Evolutionary conservation across 2,329 filamentous ascomycete genomes (phyloP), one percentile per base, ranked within the genome.

Genomic region (Rachicladosporium sp.): DNA sequence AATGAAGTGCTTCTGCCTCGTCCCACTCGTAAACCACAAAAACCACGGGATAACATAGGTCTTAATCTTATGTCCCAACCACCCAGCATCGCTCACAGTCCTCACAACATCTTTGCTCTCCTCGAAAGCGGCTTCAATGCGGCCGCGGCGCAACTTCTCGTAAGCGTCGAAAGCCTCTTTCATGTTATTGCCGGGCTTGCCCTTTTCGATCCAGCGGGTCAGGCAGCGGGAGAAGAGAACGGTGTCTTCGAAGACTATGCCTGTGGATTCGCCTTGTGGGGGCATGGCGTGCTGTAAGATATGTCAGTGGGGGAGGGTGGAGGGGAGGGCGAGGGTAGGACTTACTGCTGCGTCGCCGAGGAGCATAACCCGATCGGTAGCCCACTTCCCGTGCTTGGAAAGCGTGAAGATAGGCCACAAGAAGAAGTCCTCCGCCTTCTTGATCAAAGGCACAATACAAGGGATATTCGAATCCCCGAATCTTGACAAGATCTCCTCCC

Each of bases 181-280:
- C 30, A 70, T 58, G 4, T 52, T 53, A 19, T 47, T 55, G 13
- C 48, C 54, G 4, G 53, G 52, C 33, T 47, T 46, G 33, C 57
- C 55, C 42, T 58, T 61, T 41, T 65, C 57, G 49, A 65, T 58
- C 63, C 64, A 66, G 33, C 56, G 51, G 1, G 56, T 59, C 36
- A 67, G 42, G 51, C 61, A 65, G 35, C 64, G 52, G 21, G 67
- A 61, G 51, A 71, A 64, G 38, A 71, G 50, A 29, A 70, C 64
- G 2, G 63, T 69, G 48, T 71, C 68, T 52, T 71, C 69, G 44
- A 72, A 70, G 7, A 70, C 66, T 29, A 71, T 64, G 10, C 68
- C 68, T 3, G 67, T 70, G 29, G 59, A 62, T 44, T 71, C 68
- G 9, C 68, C 68, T 42, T 70, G 67, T 3, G 68, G 67, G 3